These are phyloP conservation scores for Suillus paluster DNA, from an alignment of 768 basidiomycete genomes.

Conservation along the genomic window DNA sequence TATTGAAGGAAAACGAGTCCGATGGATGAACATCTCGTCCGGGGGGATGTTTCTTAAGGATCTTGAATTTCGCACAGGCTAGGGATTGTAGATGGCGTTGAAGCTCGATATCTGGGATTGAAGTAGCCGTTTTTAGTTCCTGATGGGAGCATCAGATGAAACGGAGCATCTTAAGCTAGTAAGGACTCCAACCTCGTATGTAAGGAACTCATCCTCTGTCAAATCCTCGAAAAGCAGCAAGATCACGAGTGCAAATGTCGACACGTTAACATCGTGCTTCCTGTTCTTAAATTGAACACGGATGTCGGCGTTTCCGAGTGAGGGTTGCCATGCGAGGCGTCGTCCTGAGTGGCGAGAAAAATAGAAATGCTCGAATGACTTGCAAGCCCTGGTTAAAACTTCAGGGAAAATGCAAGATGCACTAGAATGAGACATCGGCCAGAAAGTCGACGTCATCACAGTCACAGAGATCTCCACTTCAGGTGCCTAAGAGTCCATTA, in stretches of 20 bases:
- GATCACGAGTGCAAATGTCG: slow-evolving; percentile 87
- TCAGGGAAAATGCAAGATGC: slow-evolving; percentile 71
- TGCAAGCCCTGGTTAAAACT: slow-evolving; percentile 63
- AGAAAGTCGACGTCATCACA: slow-evolving; percentile 96
- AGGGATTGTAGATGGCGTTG: slow-evolving; percentile 94
- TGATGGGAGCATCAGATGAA: slow-evolving; percentile 32
- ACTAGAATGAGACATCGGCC: slow-evolving; percentile 80
- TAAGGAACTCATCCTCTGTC: slow-evolving; percentile 67
- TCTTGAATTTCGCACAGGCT: slow-evolving; percentile 92
- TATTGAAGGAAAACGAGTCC: slow-evolving; percentile 92
- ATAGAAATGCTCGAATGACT: slow-evolving; percentile 90
- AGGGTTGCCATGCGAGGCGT: slow-evolving; percentile 89
- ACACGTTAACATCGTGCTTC: slow-evolving; percentile 89
- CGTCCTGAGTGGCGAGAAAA: slow-evolving; percentile 87
- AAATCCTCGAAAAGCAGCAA: slow-evolving; percentile 85
- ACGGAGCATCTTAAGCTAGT: background rate
- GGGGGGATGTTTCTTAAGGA: slow-evolving; percentile 89
- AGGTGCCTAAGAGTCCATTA: slow-evolving; percentile 55
- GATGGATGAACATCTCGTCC: slow-evolving; percentile 76
- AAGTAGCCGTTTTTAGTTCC: slow-evolving; percentile 84
- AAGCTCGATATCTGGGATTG: slow-evolving; percentile 76
- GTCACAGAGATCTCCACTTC: slow-evolving; percentile 83
- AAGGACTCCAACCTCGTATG: slow-evolving; percentile 64
- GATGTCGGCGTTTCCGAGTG: slow-evolving; percentile 90
- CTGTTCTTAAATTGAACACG: slow-evolving; percentile 77